Evolutionary conservation across 768 basidiomycete species (phyloP), one percentile per base, ranked within the genome.

Genomic region (Kwoniella sp.): DNA sequence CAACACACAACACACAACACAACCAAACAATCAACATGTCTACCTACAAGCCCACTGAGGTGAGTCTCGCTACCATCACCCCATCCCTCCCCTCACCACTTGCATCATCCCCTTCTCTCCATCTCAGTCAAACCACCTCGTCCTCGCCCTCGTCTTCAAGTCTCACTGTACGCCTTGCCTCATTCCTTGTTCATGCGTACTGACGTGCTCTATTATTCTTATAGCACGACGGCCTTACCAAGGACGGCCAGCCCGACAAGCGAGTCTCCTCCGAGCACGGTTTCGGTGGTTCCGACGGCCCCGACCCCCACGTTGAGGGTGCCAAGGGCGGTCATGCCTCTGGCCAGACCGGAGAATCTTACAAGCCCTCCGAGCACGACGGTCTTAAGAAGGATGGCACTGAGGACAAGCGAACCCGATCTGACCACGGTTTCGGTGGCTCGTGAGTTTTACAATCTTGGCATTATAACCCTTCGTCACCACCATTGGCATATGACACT

Each of bases 11-110:
- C n/a, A 44, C 57, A 69, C 65, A 63, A 57, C 60, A 33, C 36
- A 61, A 63, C 65, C 54, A 63, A 64, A 17, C 55, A 65, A 61
- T 27, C 58, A 68, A 67, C 49, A 77, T 77, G 75, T 78, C 77
- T 68, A 76, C 76, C 58, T 81, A 80, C 79, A 80, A 80, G 77
- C 81, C 81, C 27, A 64, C 74, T 58, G 81, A 80, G 69, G 74
- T 77, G 36, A 55, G 74, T 71, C 22, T 9, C 50, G 0, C 19
- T 3, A 21, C 26, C 8, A 21, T 19, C 27, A n/a, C 22, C 27
- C 7, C 17, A 21, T 13, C 52, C 15, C 13, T 33, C 2, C 15
- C 26, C 22, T 1, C 6, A 47, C 44, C 48, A 19, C 30, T 55
- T 10, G 29, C 54, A 37, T 24, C 22, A 27, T 10, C 25, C 48